phyloP scores from a whole-genome alignment of 2,329 filamentous ascomycete genomes.

The Penicillium sp. region DNA sequence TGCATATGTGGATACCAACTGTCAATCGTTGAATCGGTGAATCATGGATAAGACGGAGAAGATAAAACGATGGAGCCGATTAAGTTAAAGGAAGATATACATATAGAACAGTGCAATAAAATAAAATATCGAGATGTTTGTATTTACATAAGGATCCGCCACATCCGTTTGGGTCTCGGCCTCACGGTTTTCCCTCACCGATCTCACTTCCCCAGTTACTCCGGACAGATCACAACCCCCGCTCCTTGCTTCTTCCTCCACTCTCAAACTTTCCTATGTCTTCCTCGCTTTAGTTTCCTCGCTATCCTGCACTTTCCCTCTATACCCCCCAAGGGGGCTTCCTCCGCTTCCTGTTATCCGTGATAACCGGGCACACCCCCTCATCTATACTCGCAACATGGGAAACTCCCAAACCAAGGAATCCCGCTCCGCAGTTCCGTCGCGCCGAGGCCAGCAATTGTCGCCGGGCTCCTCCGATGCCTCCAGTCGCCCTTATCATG shows the following conservation, averaged over 20 bases:
- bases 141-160: constrained; percentile 7
- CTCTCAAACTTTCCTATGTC: constrained; percentile 6
- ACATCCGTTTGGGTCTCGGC: constrained; percentile 9
- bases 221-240: constrained; percentile 15
- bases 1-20: background rate
- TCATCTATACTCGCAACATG: constrained; percentile 31
- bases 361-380: constrained; percentile 4
- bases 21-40: too few species aligned
- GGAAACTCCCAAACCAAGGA: constrained; percentile 52
- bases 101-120: background rate
- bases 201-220: constrained; percentile 28
- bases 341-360: constrained; percentile 10
- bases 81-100: background rate
- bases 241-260: constrained; percentile 14
- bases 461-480: constrained; percentile 32
- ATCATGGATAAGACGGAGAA: background rate
- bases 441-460: constrained; percentile 34
- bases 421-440: constrained; percentile 36
- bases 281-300: constrained; percentile 1
- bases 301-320: background rate
- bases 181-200: constrained; percentile 12
- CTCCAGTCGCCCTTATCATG: constrained; percentile 34
- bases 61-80: background rate
- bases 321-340: constrained; percentile 15
- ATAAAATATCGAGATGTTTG: background rate